Evolutionary conservation across 78 protist species (phyloP).

Genomic region (Mastigamoeba balamuthi): DNA sequence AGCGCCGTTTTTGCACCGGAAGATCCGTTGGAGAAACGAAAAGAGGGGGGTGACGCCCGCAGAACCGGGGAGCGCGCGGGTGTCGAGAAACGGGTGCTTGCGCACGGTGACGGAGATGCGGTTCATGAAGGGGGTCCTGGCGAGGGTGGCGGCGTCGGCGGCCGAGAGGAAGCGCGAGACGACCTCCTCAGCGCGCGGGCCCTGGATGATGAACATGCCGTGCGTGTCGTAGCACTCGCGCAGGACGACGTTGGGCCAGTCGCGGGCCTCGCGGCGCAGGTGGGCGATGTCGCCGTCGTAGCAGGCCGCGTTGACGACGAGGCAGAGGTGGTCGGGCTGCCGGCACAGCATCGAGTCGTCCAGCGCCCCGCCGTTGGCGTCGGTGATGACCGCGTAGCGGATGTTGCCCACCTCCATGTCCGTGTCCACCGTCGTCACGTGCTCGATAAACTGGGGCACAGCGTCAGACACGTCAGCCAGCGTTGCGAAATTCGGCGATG

Average conservation of each 20-base stretch:
- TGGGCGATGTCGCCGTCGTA: slow-evolving; percentile 79
- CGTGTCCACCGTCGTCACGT: too few species aligned
- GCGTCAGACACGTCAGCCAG: too few species aligned
- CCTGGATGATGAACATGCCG: slow-evolving; percentile 51
- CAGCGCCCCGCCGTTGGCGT: slow-evolving; percentile 81
- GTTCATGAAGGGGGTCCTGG: background rate
- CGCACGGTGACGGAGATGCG: background rate
- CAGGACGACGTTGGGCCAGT: slow-evolving; percentile 15
- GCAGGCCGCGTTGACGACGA: slow-evolving; percentile 93
- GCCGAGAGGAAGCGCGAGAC: background rate
- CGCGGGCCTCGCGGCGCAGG: slow-evolving; percentile 21
- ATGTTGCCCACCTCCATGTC: too few species aligned
- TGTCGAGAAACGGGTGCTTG: too few species aligned
- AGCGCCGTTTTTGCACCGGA: too few species aligned
- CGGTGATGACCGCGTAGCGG: background rate
- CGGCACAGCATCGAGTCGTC: slow-evolving; percentile 86
- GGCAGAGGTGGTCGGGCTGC: slow-evolving; percentile 50
- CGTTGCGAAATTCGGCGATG: too few species aligned
- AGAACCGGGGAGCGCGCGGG: too few species aligned
- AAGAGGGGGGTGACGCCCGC: too few species aligned
- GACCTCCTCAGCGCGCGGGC: slow-evolving; percentile 73
- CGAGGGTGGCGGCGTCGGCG: background rate
- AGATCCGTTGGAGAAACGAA: too few species aligned
- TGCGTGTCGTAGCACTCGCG: slow-evolving; percentile 29
- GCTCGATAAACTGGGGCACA: too few species aligned